A percentile compares a stretch with the other conserved stretches of the same genome.
These are phyloP conservation scores for Ceratobasidium sp. DNA, from an alignment of 1,284 basidiomycete species.

Conservation along the genomic window DNA sequence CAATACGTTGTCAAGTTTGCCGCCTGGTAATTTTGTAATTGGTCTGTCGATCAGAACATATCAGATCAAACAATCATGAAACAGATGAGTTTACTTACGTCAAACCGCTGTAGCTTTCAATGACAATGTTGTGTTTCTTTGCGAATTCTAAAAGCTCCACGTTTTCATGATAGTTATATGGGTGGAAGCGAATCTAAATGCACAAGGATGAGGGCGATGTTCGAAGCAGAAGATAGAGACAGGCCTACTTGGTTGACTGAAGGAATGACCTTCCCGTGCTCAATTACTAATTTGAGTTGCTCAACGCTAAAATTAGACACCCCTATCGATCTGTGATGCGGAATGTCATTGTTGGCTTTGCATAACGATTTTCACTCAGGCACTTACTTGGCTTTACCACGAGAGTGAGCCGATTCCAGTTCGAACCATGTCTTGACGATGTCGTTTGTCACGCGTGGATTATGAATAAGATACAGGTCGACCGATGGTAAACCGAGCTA, in stretches of 20 bases:
- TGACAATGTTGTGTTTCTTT: conserved; percentile 64
- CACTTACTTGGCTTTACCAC: conserved; percentile 63
- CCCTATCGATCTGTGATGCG: conserved; percentile 66
- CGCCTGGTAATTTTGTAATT: conserved; percentile 66
- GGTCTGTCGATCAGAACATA: conserved; percentile 54
- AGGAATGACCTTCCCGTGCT: conserved; percentile 64
- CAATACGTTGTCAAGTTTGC: conserved; percentile 71
- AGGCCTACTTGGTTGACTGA: conserved; percentile 74
- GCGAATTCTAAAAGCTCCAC: conserved; percentile 65
- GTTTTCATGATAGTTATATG: conserved; percentile 68
- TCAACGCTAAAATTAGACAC: conserved; percentile 72
- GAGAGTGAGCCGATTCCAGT: conserved; percentile 64
- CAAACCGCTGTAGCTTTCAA: conserved; percentile 74
- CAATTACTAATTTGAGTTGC: conserved; percentile 63
- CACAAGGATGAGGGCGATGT: too few species aligned
- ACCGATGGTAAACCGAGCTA: conserved; percentile 71
- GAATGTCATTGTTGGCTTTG: background rate
- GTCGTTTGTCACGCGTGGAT: conserved; percentile 58
- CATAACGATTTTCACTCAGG: background rate
- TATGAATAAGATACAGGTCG: conserved; percentile 75
- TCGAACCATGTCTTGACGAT: conserved; percentile 65
- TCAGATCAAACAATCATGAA: background rate
- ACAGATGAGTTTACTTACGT: conserved; percentile 59
- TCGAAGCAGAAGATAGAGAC: too few species aligned
- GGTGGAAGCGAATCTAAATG: conserved; percentile 66